phyloP scores from a whole-genome alignment of 73 alveolate genomes.

The Tetrahymena borealis region DNA sequence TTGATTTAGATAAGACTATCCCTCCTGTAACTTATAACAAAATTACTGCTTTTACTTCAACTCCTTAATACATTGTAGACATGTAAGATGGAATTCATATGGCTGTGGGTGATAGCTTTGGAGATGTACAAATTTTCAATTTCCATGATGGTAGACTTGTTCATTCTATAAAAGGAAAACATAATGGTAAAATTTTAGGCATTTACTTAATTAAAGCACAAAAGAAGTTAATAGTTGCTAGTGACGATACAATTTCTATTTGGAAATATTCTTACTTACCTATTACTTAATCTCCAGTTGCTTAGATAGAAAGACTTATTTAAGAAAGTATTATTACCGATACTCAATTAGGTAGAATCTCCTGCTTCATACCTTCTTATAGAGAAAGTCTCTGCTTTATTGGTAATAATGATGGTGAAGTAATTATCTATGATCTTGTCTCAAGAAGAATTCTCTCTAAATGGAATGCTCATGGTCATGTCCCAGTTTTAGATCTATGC shows the following conservation, averaged over 20 bases:
- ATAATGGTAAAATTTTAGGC: neutral
- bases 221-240: neutral
- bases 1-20: neutral
- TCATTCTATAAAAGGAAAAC: neutral
- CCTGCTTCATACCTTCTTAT: neutral
- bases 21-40: neutral
- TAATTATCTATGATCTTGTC: neutral
- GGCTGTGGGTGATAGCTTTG: neutral
- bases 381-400: neutral
- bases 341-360: neutral
- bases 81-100: neutral
- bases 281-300: neutral
- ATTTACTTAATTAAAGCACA: neutral
- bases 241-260: neutral
- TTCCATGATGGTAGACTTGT: neutral
- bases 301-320: neutral
- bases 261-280: neutral
- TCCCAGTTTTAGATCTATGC: neutral
- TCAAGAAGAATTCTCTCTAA: neutral
- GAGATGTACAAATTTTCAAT: neutral
- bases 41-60: neutral
- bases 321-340: neutral
- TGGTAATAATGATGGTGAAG: neutral
- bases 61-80: neutral
- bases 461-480: neutral